These are phyloP conservation scores for Plasmodium yoelii DNA, from an alignment of 169 alveolate species.

Conservation along the genomic window DNA sequence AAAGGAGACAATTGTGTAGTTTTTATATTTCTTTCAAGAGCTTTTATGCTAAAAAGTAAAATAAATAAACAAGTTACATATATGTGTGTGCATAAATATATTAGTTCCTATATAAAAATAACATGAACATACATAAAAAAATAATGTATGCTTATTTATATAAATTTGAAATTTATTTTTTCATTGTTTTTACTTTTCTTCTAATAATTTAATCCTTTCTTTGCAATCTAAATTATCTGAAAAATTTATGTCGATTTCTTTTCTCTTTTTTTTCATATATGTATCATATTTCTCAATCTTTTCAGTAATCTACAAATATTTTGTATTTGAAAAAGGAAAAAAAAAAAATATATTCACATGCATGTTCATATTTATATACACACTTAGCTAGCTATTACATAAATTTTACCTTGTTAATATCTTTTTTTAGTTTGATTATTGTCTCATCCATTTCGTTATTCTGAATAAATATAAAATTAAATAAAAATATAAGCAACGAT, in stretches of 20 bases:
- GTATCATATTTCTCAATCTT: conserved; percentile 67
- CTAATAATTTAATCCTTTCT: conserved; percentile 65
- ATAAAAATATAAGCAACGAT: not conserved
- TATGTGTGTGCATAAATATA: conserved; percentile 5
- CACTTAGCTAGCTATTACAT: not conserved
- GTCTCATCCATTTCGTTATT: conserved; percentile 73
- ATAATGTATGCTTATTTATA: not conserved
- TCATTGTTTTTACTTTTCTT: conserved; percentile 28
- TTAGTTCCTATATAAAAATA: not conserved
- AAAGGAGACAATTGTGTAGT: conserved; percentile 73
- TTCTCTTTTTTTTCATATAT: conserved; percentile 59
- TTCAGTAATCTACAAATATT: conserved; percentile 22
- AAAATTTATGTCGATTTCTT: conserved; percentile 72
- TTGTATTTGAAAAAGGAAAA: not conserved
- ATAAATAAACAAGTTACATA: not conserved
- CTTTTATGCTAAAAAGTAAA: conserved; percentile 50
- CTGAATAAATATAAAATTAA: not conserved
- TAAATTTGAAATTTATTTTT: too few relatives aligned
- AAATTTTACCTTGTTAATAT: conserved; percentile 32
- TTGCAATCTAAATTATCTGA: conserved; percentile 57
- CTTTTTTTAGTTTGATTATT: conserved; percentile 41
- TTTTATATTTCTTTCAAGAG: conserved; percentile 61
- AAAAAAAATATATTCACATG: not conserved
- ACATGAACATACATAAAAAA: too few relatives aligned
- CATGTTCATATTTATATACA: too few relatives aligned